Evolutionary conservation across 2,329 filamentous ascomycete genomes (phyloP).

Genomic region (Fusarium mundagurra): DNA sequence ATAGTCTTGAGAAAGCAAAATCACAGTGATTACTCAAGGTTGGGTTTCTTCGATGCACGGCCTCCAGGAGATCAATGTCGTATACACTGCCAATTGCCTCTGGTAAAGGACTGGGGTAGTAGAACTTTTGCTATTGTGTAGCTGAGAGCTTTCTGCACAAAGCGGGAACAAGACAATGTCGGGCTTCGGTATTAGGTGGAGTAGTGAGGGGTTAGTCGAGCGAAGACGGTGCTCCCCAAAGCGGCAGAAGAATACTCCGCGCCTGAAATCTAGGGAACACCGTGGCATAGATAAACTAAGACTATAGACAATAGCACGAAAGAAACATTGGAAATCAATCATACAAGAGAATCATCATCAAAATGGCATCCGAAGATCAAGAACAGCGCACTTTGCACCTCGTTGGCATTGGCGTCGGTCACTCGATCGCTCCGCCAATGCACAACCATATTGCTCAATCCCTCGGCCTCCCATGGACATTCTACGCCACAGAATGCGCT

Average conservation of each 20-base stretch:
- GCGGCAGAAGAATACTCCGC: slow-evolving; percentile 15
- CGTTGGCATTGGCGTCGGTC: slow-evolving; percentile 10
- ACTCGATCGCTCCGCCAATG: slow-evolving; percentile 16
- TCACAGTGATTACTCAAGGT: background rate
- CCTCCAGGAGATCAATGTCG: background rate
- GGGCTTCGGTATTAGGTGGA: background rate
- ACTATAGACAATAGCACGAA: too few relatives aligned
- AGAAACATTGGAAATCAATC: too few relatives aligned
- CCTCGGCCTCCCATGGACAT: slow-evolving; percentile 1
- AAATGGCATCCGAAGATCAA: background rate
- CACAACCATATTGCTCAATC: slow-evolving; percentile 10
- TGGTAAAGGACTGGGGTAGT: accelerated
- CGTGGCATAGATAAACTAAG: background rate
- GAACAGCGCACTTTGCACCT: background rate
- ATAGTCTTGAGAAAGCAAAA: background rate
- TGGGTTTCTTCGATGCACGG: background rate
- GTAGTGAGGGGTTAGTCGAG: background rate
- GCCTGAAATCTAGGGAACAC: background rate
- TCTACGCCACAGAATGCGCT: background rate
- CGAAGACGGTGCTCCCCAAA: background rate
- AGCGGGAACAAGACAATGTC: accelerated
- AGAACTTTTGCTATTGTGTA: background rate
- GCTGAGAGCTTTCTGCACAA: accelerated
- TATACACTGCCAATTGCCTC: accelerated
- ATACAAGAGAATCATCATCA: accelerated